Conservation (phyloP, 2,329 filamentous ascomycete species). For the Thielaviopsis euricoi region DNA sequence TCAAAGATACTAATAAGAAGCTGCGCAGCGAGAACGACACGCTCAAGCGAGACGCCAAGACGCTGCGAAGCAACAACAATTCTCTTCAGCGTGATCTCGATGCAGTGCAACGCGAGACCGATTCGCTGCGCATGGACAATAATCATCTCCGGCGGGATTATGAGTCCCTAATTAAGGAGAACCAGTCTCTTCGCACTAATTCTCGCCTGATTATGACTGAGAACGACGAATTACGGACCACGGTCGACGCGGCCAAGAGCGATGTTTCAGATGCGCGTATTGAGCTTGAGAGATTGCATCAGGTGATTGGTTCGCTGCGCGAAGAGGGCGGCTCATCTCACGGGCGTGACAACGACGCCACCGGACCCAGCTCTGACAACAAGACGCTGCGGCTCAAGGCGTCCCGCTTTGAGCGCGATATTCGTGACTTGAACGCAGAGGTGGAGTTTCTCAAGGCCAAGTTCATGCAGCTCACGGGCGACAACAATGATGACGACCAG, state of each 20-base stretch:
- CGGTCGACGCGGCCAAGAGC: slow-evolving; percentile 23
- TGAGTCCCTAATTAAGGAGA: slow-evolving; percentile 27
- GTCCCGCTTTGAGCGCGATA: slow-evolving; percentile 28
- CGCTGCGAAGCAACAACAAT: slow-evolving; percentile 26
- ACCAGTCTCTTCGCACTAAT: slow-evolving; percentile 26
- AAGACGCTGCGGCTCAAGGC: slow-evolving; percentile 32
- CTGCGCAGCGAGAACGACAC: slow-evolving; percentile 16
- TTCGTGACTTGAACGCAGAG: slow-evolving; percentile 29
- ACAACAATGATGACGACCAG: slow-evolving; percentile 27
- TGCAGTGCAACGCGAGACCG: slow-evolving; percentile 23
- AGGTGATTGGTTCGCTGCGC: slow-evolving; percentile 22
- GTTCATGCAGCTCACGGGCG: slow-evolving; percentile 24
- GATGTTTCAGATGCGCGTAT: slow-evolving; percentile 26
- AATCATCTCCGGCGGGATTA: slow-evolving; percentile 26
- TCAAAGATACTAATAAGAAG: slow-evolving; percentile 20
- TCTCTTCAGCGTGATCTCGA: slow-evolving; percentile 21
- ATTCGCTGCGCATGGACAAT: slow-evolving; percentile 26
- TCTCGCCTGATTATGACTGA: slow-evolving; percentile 26
- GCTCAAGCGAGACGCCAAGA: slow-evolving; percentile 24
- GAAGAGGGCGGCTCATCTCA: slow-evolving; percentile 27
- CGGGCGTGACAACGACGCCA: slow-evolving; percentile 33
- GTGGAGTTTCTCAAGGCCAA: slow-evolving; percentile 29
- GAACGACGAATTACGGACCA: slow-evolving; percentile 28
- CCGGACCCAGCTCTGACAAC: slow-evolving; percentile 36
- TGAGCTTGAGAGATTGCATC: slow-evolving; percentile 24